phyloP scores from a whole-genome alignment of 805 yeast species.

The Kuraishia ogatae region DNA sequence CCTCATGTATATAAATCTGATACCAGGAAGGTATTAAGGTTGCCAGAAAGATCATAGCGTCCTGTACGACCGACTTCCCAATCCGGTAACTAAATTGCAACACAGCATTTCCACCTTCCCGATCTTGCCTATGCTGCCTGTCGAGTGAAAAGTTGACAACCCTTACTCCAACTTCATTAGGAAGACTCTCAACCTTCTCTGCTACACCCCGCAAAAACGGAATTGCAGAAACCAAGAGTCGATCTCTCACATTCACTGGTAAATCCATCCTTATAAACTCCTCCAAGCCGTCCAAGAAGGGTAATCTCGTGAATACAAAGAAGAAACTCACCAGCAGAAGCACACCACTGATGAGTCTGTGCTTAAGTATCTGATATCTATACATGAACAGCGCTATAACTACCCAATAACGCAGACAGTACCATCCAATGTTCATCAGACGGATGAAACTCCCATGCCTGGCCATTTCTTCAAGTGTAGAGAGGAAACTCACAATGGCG shows the following conservation, averaged over 20 bases:
- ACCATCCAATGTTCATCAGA: background rate
- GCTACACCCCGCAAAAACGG: background rate
- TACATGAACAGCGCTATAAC: background rate
- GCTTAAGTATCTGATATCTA: background rate
- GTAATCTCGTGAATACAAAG: background rate
- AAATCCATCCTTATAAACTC: background rate
- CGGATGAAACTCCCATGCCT: background rate
- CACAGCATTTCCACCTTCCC: background rate
- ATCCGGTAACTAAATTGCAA: background rate
- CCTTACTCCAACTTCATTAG: background rate
- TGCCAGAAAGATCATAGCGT: slow-evolving; percentile 8
- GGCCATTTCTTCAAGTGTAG: background rate
- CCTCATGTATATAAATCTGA: slow-evolving; percentile 8
- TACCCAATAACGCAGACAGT: background rate
- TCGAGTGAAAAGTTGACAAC: background rate
- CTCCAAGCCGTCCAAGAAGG: background rate
- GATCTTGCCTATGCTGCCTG: background rate
- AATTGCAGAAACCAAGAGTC: background rate
- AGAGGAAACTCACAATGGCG: background rate
- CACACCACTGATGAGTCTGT: background rate
- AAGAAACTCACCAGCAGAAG: background rate
- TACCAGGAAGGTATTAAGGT: slow-evolving; percentile 13
- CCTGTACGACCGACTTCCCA: slow-evolving; percentile 10
- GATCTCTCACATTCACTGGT: background rate
- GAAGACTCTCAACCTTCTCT: background rate